Percentiles rank a stretch among this genome's conserved stretches.
Conservation (phyloP, 805 yeast species). For the Monosporozyma unispora region DNA sequence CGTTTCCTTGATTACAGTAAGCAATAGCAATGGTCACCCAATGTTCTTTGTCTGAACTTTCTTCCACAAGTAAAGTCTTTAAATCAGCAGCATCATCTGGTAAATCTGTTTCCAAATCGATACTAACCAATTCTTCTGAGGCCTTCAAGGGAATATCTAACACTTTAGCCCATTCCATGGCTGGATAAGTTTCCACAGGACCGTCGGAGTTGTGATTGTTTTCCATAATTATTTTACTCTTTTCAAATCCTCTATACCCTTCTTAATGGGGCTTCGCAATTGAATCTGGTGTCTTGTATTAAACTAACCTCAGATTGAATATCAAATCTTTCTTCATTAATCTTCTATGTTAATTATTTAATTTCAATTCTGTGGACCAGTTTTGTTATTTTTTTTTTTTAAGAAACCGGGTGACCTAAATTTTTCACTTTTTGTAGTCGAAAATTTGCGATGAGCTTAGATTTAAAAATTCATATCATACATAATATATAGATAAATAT, state of each 20-base stretch:
- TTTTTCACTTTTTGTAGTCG: background rate
- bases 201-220: background rate
- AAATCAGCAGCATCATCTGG: slow-evolving; percentile 88
- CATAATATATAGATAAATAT: too few relatives aligned
- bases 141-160: slow-evolving; percentile 61
- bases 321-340: background rate
- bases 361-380: background rate
- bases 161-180: slow-evolving; percentile 26
- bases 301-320: background rate
- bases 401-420: slow-evolving; percentile 1
- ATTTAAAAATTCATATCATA: background rate
- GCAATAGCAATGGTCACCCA: slow-evolving; percentile 84
- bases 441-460: slow-evolving; percentile 5
- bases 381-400: background rate
- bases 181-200: slow-evolving; percentile 14
- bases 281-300: background rate
- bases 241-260: background rate
- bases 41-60: slow-evolving; percentile 61
- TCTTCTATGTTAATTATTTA: background rate
- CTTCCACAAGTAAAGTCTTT: slow-evolving; percentile 68
- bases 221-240: background rate
- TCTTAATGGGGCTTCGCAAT: background rate
- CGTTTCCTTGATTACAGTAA: slow-evolving; percentile 53
- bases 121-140: slow-evolving; percentile 76
- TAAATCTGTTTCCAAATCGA: slow-evolving; percentile 70